Conservation (phyloP, 2,329 filamentous ascomycete species). For the Talaromyces funiculosus region DNA sequence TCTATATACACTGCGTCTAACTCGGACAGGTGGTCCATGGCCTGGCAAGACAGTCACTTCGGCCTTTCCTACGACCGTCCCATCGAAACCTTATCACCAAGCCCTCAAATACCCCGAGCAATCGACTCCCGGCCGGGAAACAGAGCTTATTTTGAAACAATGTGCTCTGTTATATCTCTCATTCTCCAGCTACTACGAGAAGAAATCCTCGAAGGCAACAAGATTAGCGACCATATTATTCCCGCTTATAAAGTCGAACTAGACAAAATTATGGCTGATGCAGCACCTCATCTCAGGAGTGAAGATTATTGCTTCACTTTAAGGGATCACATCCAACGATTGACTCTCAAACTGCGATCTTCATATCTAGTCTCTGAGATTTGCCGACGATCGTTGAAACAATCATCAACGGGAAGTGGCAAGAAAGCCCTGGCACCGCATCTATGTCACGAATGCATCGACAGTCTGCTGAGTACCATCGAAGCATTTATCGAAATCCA, state of each 20-base stretch:
- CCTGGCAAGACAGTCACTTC: constrained; percentile 60
- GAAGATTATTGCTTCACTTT: constrained; percentile 36
- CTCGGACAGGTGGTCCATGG: constrained; percentile 52
- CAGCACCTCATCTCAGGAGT: constrained; percentile 53
- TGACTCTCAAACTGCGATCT: constrained; percentile 56
- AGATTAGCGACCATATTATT: constrained; percentile 50
- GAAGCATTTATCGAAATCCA: constrained; percentile 56
- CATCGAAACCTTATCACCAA: constrained; percentile 50
- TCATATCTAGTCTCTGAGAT: constrained; percentile 59
- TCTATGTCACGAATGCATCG: constrained; percentile 51
- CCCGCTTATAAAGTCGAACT: constrained; percentile 54
- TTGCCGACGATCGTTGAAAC: constrained; percentile 55
- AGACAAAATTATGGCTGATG: constrained; percentile 52
- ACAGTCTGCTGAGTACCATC: constrained; percentile 51
- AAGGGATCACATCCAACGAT: constrained; percentile 54
- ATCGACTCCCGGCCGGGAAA: constrained; percentile 46
- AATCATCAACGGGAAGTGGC: constrained; percentile 35
- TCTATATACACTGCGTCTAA: neutral
- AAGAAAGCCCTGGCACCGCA: constrained; percentile 22
- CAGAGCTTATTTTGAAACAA: constrained; percentile 52
- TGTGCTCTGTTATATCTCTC: constrained; percentile 52
- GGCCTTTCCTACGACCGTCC: constrained; percentile 59
- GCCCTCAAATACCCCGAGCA: constrained; percentile 46
- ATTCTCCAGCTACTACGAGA: constrained; percentile 55
- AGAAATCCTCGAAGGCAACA: constrained; percentile 48